phyloP scores from a whole-genome alignment of 23 red algal species.

The Gracilaria vermiculophylla region DNA sequence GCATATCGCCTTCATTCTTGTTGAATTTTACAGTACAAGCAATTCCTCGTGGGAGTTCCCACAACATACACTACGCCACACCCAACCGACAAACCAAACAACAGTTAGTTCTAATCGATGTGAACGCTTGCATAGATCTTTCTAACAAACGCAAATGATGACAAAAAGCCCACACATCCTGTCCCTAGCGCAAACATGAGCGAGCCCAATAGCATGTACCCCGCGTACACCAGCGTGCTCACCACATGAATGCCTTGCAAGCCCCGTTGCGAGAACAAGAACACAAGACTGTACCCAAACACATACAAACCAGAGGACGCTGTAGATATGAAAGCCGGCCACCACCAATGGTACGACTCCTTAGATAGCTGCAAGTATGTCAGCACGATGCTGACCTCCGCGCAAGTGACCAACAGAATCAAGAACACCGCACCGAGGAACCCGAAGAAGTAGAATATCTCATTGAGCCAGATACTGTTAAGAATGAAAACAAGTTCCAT shows the following conservation, averaged over 20 bases:
- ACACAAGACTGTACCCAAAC: conserved; percentile 85
- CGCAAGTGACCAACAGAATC: conserved; percentile 69
- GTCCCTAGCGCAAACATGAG: conserved; percentile 66
- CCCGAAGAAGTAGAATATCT: conserved; percentile 94
- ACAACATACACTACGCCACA: neutral
- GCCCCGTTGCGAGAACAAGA: conserved; percentile 72
- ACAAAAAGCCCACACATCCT: conserved; percentile 81
- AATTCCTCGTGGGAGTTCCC: neutral
- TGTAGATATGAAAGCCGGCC: conserved; percentile 77
- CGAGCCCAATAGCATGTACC: conserved; percentile 76
- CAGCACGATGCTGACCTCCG: conserved; percentile 79
- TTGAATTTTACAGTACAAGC: conserved; percentile 12
- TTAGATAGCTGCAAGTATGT: conserved; percentile 82
- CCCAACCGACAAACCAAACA: neutral
- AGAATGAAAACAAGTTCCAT: conserved; percentile 94
- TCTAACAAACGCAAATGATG: conserved; percentile 80
- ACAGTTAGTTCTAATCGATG: conserved; percentile 74
- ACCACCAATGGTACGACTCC: conserved; percentile 92
- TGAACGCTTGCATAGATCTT: conserved; percentile 81
- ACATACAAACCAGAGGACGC: conserved; percentile 82
- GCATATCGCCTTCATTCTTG: neutral
- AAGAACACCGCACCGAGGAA: conserved; percentile 72
- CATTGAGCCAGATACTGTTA: conserved; percentile 79
- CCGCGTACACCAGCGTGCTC: conserved; percentile 76
- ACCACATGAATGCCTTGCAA: conserved; percentile 68